These are phyloP conservation scores for Purshia tridentata DNA, from an alignment of 306 rosid genomes.

Conservation along the genomic window DNA sequence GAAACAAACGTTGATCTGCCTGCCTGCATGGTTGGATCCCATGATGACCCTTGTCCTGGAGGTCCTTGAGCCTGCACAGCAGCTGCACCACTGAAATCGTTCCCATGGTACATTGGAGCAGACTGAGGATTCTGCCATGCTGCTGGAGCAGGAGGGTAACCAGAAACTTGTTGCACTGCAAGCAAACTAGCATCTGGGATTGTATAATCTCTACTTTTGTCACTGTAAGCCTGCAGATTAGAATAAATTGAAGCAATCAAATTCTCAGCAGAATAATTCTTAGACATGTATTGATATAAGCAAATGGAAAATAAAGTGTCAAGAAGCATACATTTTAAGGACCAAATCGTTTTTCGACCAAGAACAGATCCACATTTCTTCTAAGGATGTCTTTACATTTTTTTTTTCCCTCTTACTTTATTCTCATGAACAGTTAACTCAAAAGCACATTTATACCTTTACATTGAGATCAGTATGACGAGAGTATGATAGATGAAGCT, in stretches of 20 bases:
- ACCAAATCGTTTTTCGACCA: conserved; percentile 56
- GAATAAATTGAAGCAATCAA: conserved; percentile 11
- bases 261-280: conserved; percentile 12
- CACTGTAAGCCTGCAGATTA: conserved; percentile 70
- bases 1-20: conserved; percentile 49
- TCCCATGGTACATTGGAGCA: conserved; percentile 48
- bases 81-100: conserved; percentile 30
- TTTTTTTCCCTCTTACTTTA: conserved; percentile 30
- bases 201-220: conserved; percentile 77
- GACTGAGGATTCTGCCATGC: conserved; percentile 55
- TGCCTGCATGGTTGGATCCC: conserved; percentile 68
- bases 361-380: conserved; percentile 57
- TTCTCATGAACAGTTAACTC: conserved; percentile 61
- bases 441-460: conserved; percentile 76
- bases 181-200: conserved; percentile 46
- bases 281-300: conserved; percentile 14
- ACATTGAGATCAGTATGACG: conserved; percentile 99
- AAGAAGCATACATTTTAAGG: conserved; percentile 68
- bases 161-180: conserved; percentile 39
- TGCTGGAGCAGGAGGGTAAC: conserved; percentile 34
- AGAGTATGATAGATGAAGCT: conserved; percentile 99
- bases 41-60: conserved; percentile 58
- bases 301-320: conserved; percentile 46
- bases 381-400: conserved; percentile 49
- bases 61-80: conserved; percentile 53